Conservation (phyloP, 1,139 yeast genomes). For the Saccharomycopsis hybrid region DNA sequence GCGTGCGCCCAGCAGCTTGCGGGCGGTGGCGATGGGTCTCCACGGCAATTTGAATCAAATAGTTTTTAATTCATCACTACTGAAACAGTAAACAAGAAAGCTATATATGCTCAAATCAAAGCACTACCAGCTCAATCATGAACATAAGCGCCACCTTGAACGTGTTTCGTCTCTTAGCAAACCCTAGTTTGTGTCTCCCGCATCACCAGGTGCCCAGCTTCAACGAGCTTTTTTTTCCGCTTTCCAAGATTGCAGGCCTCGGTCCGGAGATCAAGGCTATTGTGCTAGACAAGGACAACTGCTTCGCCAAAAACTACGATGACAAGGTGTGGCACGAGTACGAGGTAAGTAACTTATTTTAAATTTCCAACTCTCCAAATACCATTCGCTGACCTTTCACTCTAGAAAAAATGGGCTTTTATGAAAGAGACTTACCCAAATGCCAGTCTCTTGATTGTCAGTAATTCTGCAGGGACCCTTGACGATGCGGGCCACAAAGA, state of each 20-base stretch:
- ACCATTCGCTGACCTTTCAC: constrained; percentile 11
- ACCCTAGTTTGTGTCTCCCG: constrained; percentile 69
- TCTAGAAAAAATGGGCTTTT: constrained; percentile 46
- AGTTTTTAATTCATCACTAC: too few relatives aligned
- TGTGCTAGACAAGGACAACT: constrained; percentile 91
- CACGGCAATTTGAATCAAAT: too few relatives aligned
- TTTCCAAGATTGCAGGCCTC: constrained; percentile 20
- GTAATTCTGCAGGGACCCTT: constrained; percentile 89
- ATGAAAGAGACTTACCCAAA: constrained; percentile 55
- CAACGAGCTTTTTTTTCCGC: constrained; percentile 47
- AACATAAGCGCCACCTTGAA: constrained; percentile 73
- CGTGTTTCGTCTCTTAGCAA: constrained; percentile 50
- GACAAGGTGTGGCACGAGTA: constrained; percentile 78
- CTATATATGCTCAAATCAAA: too few relatives aligned
- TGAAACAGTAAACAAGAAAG: too few relatives aligned
- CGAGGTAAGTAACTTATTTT: constrained; percentile 25
- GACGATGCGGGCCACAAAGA: constrained; percentile 60
- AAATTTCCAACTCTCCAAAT: neutral
- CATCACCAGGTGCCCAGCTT: constrained; percentile 58
- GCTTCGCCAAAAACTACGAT: constrained; percentile 82
- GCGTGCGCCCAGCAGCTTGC: too few relatives aligned
- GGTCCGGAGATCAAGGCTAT: constrained; percentile 60
- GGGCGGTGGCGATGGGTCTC: too few relatives aligned
- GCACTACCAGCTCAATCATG: constrained; percentile 25
- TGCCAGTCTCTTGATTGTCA: constrained; percentile 68